Conservation (phyloP, 2,329 filamentous ascomycete genomes). For the Acrodontium crateriforme region DNA sequence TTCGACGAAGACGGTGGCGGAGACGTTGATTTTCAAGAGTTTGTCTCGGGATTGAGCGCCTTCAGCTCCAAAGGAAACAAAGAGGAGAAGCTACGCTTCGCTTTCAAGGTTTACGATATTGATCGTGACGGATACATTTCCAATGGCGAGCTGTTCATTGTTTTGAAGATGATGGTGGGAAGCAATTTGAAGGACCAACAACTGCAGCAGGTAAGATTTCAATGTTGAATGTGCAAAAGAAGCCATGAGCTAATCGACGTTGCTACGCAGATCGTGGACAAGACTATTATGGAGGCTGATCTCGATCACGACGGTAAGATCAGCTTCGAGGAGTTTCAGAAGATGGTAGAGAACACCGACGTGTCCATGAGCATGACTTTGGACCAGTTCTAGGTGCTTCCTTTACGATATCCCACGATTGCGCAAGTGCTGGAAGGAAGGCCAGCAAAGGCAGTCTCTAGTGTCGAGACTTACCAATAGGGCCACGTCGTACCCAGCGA, state of each 20-base stretch:
- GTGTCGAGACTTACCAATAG: too few relatives aligned
- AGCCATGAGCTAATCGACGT: slow-evolving; percentile 1
- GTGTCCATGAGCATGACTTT: slow-evolving; percentile 55
- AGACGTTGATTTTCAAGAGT: slow-evolving; percentile 97
- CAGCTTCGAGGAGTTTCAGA: slow-evolving; percentile 96
- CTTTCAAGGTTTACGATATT: slow-evolving; percentile 99
- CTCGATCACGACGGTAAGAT: slow-evolving; percentile 93
- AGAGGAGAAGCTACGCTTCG: slow-evolving; percentile 93
- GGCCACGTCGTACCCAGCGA: too few relatives aligned
- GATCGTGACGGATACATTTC: slow-evolving; percentile 97
- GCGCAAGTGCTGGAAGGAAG: too few relatives aligned
- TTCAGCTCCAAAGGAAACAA: slow-evolving; percentile 99
- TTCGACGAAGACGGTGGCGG: slow-evolving; percentile 98
- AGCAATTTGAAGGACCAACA: slow-evolving; percentile 99
- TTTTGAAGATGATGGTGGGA: slow-evolving; percentile 99
- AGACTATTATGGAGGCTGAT: slow-evolving; percentile 99
- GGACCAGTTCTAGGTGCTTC: too few relatives aligned
- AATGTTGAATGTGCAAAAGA: neutral
- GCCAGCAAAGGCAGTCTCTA: too few relatives aligned
- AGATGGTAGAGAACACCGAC: slow-evolving; percentile 95
- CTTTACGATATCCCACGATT: too few relatives aligned
- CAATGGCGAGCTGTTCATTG: slow-evolving; percentile 97
- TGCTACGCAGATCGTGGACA: slow-evolving; percentile 68
- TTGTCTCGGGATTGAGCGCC: slow-evolving; percentile 84
- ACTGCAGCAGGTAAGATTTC: slow-evolving; percentile 49